These are phyloP conservation scores for Thuja plicata DNA, from an alignment of 83 land plant species.

Conservation along the genomic window DNA sequence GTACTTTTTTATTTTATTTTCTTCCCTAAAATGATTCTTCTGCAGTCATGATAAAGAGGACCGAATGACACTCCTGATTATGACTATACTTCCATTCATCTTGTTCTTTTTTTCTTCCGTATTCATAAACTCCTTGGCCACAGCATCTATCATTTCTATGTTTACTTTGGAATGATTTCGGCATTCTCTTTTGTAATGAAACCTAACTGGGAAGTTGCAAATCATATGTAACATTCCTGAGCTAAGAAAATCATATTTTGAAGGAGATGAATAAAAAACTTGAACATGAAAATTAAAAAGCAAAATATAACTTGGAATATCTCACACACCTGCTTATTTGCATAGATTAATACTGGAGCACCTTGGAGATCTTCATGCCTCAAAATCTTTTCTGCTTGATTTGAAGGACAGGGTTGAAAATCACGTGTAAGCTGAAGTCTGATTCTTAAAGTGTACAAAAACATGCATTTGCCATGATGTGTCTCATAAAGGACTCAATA, in stretches of 20 bases:
- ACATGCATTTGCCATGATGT: background rate
- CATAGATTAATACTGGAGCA: slow-evolving; percentile 84
- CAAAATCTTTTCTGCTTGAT: slow-evolving; percentile 72
- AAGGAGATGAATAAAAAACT: background rate
- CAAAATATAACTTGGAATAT: slow-evolving; percentile 7
- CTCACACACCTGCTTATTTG: slow-evolving; percentile 86
- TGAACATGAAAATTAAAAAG: background rate
- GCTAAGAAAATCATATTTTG: background rate
- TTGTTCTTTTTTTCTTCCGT: too few relatives aligned
- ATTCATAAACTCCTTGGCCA: too few relatives aligned
- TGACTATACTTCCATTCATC: too few relatives aligned
- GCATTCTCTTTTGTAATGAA: background rate
- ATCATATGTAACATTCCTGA: background rate
- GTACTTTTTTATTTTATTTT: too few relatives aligned
- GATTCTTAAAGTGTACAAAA: background rate
- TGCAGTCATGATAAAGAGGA: too few relatives aligned
- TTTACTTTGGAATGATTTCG: too few relatives aligned
- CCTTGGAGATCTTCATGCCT: slow-evolving; percentile 89
- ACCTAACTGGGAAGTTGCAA: background rate
- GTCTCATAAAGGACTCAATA: background rate
- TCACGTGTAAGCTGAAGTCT: background rate
- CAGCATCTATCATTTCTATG: too few relatives aligned
- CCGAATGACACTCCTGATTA: too few relatives aligned
- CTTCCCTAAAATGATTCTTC: too few relatives aligned
- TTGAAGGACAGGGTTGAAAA: background rate